phyloP scores from a whole-genome alignment of 495 filamentous ascomycete species.

The Evernia prunastri region DNA sequence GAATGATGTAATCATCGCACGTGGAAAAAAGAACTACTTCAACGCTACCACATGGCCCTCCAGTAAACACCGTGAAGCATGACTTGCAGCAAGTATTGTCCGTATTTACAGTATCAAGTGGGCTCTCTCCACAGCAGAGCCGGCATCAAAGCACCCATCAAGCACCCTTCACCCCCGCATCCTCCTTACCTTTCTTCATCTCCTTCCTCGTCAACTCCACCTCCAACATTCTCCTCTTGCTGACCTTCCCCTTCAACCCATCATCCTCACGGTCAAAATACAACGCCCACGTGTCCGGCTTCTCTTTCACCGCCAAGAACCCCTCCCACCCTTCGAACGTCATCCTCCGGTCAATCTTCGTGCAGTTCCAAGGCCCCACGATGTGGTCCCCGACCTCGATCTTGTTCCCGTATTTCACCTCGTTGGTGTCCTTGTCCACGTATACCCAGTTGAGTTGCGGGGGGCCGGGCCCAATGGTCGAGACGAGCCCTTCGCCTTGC shows the following conservation, averaged over 20 bases:
- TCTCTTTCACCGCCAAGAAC: constrained; percentile 41
- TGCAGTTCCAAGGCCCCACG: constrained; percentile 53
- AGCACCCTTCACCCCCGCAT: constrained; percentile 10
- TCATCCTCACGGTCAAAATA: constrained; percentile 46
- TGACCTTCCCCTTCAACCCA: constrained; percentile 28
- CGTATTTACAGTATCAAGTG: not conserved
- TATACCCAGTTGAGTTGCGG: constrained; percentile 62
- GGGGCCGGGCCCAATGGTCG: constrained; percentile 51
- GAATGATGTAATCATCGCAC: constrained; percentile 2
- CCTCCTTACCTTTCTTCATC: constrained; percentile 20
- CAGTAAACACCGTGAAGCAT: not conserved
- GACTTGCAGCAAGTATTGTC: not conserved
- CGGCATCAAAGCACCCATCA: not conserved
- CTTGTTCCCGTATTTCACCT: constrained; percentile 49
- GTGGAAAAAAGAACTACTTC: not conserved
- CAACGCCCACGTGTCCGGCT: constrained; percentile 38
- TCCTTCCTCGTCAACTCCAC: constrained; percentile 20
- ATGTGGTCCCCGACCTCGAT: constrained; percentile 40
- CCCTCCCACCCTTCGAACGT: constrained; percentile 51
- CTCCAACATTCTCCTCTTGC: constrained; percentile 16
- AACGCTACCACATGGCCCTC: too few species aligned
- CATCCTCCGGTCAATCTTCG: constrained; percentile 46
- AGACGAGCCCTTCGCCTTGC: constrained; percentile 45
- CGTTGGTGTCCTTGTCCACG: constrained; percentile 49
- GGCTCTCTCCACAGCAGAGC: too few species aligned